Base-by-base conservation (phyloP, 2,329 filamentous ascomycete genomes). In the Alternaria angustiovoidea region DNA sequence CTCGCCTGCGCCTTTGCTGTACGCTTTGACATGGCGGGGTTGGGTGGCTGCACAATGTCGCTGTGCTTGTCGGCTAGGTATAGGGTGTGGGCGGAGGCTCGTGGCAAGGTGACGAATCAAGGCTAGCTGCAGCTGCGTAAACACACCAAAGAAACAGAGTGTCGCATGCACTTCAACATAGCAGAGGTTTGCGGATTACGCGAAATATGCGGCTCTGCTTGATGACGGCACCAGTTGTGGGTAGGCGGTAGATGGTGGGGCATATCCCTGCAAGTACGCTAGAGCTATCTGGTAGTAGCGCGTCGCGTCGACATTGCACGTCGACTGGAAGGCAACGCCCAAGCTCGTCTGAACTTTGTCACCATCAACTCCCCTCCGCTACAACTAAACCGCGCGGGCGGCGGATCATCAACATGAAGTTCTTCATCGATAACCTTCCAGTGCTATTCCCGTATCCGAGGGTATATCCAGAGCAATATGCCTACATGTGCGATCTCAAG, bases 401-500 rank as follows among this genome's bases (percentile, higher is more conserved):
- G 57, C 54, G 56, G 52, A 46, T 58, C 24, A 39, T 51, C 69
- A 88, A 77, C 65, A 93, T 93, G 90, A 92, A 88, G 84, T 93
- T 93, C 83, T 88, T 89, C 75, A 92, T 93, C 73, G 90, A 91
- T 79, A 88, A 89, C 74, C 84, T 91, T 43, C 88, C 88, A 38
- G 85, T 91, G 64, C 86, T 91, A 58, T 91, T 91, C 75, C 89
- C 89, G n/a, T 91, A 91, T 77, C 89, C 89, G 63, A 84, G 89
- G 70, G 90, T 91, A 71, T 91, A 91, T 77, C 88, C 90, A 64
- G 83, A 80, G 71, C 80, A 80, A 57, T 79, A 75, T 79, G 85
- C 83, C 65, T 90, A 94, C 82, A 94, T 94, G 91, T 92, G 89
- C 76, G 91, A 93, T 83, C 87, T 94, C 79, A 94, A 94, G 79